A percentile compares a stretch with the other conserved stretches of the same genome.
These are phyloP conservation scores for Colletotrichum sublineola DNA, from an alignment of 2,329 filamentous ascomycete genomes.

Conservation along the genomic window DNA sequence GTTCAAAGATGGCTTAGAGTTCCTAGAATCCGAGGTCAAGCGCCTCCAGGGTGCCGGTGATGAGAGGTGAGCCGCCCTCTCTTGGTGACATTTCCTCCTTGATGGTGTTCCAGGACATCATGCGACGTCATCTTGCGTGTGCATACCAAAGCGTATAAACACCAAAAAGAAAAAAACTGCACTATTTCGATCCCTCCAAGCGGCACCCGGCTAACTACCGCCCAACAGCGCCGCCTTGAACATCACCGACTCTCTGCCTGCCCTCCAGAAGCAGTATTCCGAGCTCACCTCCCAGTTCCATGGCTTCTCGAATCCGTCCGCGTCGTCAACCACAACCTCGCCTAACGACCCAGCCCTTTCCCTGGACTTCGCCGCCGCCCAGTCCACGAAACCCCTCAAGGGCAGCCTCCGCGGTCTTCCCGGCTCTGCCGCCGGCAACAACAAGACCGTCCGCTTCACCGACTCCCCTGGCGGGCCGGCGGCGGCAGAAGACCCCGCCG, in stretches of 20 bases:
- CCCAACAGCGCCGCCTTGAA: constrained; percentile 58
- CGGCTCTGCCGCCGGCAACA: constrained; percentile 58
- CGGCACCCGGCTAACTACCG: not conserved
- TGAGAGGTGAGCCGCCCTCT: constrained; percentile 64
- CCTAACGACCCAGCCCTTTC: constrained; percentile 75
- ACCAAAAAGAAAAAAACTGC: constrained; percentile 33
- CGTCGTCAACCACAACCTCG: constrained; percentile 65
- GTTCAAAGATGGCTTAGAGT: constrained; percentile 82
- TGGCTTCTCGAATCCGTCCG: constrained; percentile 68
- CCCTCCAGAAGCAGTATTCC: constrained; percentile 79
- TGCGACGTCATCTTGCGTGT: constrained; percentile 21
- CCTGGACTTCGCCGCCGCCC: constrained; percentile 74
- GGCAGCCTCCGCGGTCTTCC: constrained; percentile 50
- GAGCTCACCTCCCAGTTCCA: constrained; percentile 87
- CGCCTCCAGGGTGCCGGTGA: constrained; percentile 75
- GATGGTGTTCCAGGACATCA: constrained; percentile 7
- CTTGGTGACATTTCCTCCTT: constrained; percentile 7
- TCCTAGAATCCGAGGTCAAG: constrained; percentile 73
- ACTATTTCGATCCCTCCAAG: not conserved
- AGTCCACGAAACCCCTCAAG: constrained; percentile 54
- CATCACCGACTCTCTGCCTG: constrained; percentile 74
- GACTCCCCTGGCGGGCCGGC: constrained; percentile 65
- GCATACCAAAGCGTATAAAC: constrained; percentile 40
- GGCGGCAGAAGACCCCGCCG: constrained; percentile 58
- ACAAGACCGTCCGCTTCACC: constrained; percentile 91